Percentiles rank a stretch among this genome's conserved stretches.
Conservation (phyloP, 257 asterid genomes). For the Plectranthus barbatus region DNA sequence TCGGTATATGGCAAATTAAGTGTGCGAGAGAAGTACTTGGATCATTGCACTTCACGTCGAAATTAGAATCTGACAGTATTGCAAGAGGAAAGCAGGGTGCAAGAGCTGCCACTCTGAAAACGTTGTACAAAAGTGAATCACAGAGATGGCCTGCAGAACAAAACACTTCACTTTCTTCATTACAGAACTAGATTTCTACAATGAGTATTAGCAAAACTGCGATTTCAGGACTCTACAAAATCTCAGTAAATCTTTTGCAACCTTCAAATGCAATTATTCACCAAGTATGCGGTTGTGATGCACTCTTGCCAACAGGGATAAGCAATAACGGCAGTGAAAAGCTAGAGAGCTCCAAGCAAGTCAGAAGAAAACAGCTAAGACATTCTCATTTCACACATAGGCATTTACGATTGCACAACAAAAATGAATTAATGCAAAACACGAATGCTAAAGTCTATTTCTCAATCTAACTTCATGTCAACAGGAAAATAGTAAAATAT, state of each 20-base stretch:
- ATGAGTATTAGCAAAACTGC: background rate
- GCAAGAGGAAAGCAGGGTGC: conserved; percentile 23
- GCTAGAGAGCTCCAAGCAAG: background rate
- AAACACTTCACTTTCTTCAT: background rate
- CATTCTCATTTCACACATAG: background rate
- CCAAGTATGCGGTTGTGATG: background rate
- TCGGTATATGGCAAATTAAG: conserved; percentile 30
- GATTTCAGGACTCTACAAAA: background rate
- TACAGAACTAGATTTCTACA: background rate
- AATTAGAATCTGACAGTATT: conserved; percentile 16
- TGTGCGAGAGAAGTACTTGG: conserved; percentile 30
- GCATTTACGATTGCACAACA: background rate
- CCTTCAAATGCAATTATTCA: conserved; percentile 2
- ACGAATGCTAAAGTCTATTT: background rate
- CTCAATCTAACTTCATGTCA: background rate
- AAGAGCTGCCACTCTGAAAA: conserved; percentile 41
- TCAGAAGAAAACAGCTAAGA: background rate
- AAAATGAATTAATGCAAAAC: background rate
- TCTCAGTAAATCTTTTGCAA: background rate
- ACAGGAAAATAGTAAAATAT: background rate
- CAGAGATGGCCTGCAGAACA: conserved; percentile 56
- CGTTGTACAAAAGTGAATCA: conserved; percentile 34
- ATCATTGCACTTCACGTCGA: conserved; percentile 15
- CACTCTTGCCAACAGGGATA: background rate
- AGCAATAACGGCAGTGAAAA: background rate